Evolutionary conservation across 2,329 filamentous ascomycete species (phyloP).

Genomic region (Colletotrichum sp.): DNA sequence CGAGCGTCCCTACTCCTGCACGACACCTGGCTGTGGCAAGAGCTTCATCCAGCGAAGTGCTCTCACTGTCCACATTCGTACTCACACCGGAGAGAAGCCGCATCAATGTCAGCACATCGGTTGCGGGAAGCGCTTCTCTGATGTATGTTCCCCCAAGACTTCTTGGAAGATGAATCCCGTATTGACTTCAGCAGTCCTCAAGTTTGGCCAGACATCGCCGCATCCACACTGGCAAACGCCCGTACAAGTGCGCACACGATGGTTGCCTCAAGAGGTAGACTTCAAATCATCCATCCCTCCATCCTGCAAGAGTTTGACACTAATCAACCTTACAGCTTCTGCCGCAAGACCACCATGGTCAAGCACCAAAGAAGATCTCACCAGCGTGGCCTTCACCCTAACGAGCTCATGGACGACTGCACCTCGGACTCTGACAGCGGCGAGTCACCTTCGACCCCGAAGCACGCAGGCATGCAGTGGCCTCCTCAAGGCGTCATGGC

Average conservation of each 20-base stretch:
- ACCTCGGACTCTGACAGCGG: constrained; percentile 63
- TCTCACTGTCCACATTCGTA: constrained; percentile 73
- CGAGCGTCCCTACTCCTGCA: constrained; percentile 70
- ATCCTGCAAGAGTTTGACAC: not conserved
- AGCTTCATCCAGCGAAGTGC: constrained; percentile 76
- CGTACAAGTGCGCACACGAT: constrained; percentile 66
- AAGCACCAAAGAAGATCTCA: constrained; percentile 70
- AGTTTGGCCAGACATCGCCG: constrained; percentile 69
- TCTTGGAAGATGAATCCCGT: not conserved
- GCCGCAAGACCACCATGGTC: constrained; percentile 74
- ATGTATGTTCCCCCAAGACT: constrained; percentile 50
- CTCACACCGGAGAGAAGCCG: constrained; percentile 75
- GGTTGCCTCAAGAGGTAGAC: constrained; percentile 66
- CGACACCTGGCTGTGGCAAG: constrained; percentile 66
- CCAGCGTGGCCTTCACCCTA: constrained; percentile 61
- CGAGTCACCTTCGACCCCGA: constrained; percentile 64
- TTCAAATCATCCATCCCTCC: not conserved
- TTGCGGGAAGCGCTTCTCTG: constrained; percentile 73
- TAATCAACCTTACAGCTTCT: constrained; percentile 58
- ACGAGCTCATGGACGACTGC: constrained; percentile 58
- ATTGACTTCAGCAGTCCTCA: constrained; percentile 59
- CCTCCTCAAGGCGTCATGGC: constrained; percentile 47
- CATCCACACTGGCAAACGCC: constrained; percentile 71
- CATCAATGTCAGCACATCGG: constrained; percentile 70
- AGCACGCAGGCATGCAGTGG: constrained; percentile 58